Base-by-base conservation (phyloP, 495 filamentous ascomycete genomes). In the Penicilliopsis zonata region DNA sequence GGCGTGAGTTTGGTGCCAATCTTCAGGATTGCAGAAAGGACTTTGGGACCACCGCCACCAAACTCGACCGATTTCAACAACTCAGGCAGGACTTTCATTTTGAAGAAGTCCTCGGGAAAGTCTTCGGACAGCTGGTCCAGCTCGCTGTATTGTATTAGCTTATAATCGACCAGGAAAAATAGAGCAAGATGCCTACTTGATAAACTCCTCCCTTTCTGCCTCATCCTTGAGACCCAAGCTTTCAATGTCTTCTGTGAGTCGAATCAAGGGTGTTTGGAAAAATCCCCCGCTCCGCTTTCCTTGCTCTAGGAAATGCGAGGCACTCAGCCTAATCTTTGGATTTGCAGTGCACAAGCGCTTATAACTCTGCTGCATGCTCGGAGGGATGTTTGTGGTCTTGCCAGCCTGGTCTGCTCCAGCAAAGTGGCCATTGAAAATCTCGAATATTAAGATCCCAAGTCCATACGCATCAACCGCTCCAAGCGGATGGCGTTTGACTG, bases 31-130 rank as follows among this genome's bases (percentile, higher is more conserved):
- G 88, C 75, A 0, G 65, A 60, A 35, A 98, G 86, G 4, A 92
- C 86, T 44, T 94, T 94, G 0, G 88, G 80, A 1, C 90, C 90
- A 24, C 92, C 90, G 15, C 90, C 90, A 15, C 90, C 92, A 55
- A 94, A 98, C 45, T 98, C 90, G 6, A 98, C 85, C 0, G 86
- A 90, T 46, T 95, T 96, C 1, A 98, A 65, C n/a, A 98, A 62
- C 50, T 96, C 90, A 1, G 90, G 90, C 10, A 98, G 68, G 8
- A 96, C 74, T 45, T 96, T 98, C 74, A 90, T 82, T 50, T 87
- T 93, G 63, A 95, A 90, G 51, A 90, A 98, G 34, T 94, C 87
- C 44, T 95, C 90, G 0, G 90, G 90, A 41, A 96, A 94, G 50
- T 95, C 86, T 38, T 93, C 85, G 1, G 83, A 78, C 4, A 92